A percentile compares a stretch with the other conserved stretches of the same genome.
phyloP scores from a whole-genome alignment of 1,284 basidiomycete species.

The Sphaerobolus stellatus region DNA sequence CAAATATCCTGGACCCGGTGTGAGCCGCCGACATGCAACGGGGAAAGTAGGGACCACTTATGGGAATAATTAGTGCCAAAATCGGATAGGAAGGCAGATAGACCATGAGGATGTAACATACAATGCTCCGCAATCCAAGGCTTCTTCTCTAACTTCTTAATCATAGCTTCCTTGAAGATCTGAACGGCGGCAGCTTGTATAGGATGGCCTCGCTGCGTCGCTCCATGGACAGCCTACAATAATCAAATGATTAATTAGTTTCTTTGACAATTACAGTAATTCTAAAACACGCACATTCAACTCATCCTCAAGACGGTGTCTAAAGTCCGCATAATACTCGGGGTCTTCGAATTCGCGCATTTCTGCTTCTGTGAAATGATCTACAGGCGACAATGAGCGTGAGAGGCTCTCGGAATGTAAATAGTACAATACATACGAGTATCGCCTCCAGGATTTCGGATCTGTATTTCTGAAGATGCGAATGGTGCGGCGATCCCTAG shows the following conservation, averaged over 20 bases:
- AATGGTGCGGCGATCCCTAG: constrained; percentile 50
- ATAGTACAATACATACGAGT: constrained; percentile 41
- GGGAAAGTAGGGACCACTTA: constrained; percentile 59
- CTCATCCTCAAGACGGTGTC: constrained; percentile 49
- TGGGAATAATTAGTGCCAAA: not conserved
- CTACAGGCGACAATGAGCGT: constrained; percentile 25
- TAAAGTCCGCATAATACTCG: constrained; percentile 49
- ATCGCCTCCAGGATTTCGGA: constrained; percentile 17
- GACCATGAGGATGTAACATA: constrained; percentile 31
- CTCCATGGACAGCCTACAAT: constrained; percentile 44
- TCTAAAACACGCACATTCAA: constrained; percentile 44
- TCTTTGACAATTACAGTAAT: not conserved
- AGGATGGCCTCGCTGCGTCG: constrained; percentile 44
- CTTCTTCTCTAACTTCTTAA: constrained; percentile 49
- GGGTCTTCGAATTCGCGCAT: constrained; percentile 49
- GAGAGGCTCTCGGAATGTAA: not conserved
- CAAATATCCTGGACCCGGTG: constrained; percentile 65
- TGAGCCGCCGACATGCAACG: constrained; percentile 57
- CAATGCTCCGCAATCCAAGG: constrained; percentile 59
- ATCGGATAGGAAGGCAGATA: not conserved
- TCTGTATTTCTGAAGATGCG: constrained; percentile 31
- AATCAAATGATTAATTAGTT: not conserved
- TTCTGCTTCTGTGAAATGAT: constrained; percentile 54
- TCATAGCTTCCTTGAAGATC: constrained; percentile 49
- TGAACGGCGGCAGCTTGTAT: constrained; percentile 41